phyloP scores from a whole-genome alignment of 1,284 basidiomycete genomes.

The Pterula multifida region DNA sequence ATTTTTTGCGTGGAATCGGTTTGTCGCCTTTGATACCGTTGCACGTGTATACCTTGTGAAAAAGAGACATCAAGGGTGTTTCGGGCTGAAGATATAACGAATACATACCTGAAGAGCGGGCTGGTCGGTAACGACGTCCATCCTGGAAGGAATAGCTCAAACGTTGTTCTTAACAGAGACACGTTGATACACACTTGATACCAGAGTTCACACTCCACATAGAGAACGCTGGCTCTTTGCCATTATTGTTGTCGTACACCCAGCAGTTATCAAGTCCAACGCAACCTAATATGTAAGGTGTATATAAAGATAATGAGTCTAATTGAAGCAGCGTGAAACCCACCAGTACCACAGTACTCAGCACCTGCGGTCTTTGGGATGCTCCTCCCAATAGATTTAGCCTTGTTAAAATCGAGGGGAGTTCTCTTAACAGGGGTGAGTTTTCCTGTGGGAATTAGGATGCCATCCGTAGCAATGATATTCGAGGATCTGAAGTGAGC shows the following conservation, averaged over 20 bases:
- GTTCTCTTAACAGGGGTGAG: conserved; percentile 25
- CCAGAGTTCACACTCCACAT: conserved; percentile 34
- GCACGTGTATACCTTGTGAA: conserved; percentile 29
- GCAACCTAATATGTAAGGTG: conserved; percentile 19
- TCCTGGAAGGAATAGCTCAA: conserved; percentile 14
- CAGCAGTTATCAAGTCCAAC: conserved; percentile 35
- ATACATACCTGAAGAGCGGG: conserved; percentile 25
- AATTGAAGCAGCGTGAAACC: conserved; percentile 5
- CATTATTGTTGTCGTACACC: conserved; percentile 26
- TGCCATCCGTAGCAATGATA: conserved; percentile 29
- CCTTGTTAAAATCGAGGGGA: conserved; percentile 31
- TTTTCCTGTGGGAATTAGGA: conserved; percentile 31
- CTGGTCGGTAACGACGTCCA: conserved; percentile 34
- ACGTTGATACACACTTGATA: conserved; percentile 21
- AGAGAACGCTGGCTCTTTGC: conserved; percentile 21
- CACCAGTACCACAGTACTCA: conserved; percentile 30
- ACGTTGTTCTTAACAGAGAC: background rate
- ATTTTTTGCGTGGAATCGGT: conserved; percentile 29
- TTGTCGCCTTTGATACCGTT: conserved; percentile 28
- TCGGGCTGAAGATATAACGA: background rate
- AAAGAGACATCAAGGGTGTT: background rate
- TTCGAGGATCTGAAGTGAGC: conserved; percentile 25
- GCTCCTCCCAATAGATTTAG: conserved; percentile 26
- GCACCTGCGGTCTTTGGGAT: conserved; percentile 23
- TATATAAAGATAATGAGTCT: background rate